Conservation (phyloP, 208 protist species). For the Trichomonas vaginalis region DNA sequence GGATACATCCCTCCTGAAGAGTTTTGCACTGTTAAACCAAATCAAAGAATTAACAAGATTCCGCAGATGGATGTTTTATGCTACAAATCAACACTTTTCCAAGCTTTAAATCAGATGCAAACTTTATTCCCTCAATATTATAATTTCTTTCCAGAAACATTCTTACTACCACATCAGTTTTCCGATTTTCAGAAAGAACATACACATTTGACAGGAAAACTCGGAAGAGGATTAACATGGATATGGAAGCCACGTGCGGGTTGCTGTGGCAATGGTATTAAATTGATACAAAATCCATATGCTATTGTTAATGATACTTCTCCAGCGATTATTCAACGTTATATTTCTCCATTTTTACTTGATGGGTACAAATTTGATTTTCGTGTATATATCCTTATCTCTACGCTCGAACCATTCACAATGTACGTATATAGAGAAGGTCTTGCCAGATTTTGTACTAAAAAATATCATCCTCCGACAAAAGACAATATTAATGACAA, state of each 20-base stretch:
- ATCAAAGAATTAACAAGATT: neutral
- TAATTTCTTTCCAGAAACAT: neutral
- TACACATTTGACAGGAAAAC: neutral
- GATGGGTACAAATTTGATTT: constrained; percentile 35
- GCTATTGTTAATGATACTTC: neutral
- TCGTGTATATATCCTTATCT: constrained; percentile 33
- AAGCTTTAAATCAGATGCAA: neutral
- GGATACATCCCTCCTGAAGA: neutral
- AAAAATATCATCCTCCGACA: constrained; percentile 17
- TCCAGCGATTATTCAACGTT: constrained; percentile 21
- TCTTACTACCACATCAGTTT: neutral
- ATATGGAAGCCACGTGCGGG: neutral
- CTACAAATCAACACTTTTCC: neutral
- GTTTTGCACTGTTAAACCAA: neutral
- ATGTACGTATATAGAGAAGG: constrained; percentile 28
- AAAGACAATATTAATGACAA: neutral
- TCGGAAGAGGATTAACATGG: neutral
- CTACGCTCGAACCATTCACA: constrained; percentile 20
- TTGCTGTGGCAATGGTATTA: neutral
- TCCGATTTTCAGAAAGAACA: neutral
- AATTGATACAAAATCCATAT: neutral
- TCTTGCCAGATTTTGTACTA: constrained; percentile 24
- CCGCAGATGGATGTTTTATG: neutral
- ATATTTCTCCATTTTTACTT: constrained; percentile 31
- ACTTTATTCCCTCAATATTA: neutral